A percentile compares a stretch with the other conserved stretches of the same genome.
Conservation (phyloP, 352 stramenopile species). For the Globisporangium paddicum region DNA sequence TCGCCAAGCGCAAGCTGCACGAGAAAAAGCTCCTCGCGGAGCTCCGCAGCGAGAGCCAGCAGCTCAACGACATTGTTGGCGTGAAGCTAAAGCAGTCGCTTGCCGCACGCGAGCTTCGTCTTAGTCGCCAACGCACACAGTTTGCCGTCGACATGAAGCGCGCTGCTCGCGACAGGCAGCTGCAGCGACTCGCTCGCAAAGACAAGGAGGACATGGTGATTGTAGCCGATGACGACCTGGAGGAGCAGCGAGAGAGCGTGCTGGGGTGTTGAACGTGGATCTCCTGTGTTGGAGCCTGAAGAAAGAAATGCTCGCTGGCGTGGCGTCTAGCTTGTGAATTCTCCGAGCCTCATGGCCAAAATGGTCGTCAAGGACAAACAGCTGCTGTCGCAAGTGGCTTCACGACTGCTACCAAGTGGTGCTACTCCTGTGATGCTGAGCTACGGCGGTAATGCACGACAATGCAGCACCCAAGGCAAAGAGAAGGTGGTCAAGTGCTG, state of each 20-base stretch:
- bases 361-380: no score
- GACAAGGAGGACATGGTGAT: not conserved
- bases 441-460: no score
- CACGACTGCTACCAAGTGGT: no score
- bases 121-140: constrained; percentile 2
- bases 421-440: no score
- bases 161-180: constrained; percentile 3
- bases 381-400: no score
- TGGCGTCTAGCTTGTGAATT: no score
- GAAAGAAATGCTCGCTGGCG: no score
- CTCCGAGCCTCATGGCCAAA: no score
- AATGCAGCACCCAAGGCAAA: no score
- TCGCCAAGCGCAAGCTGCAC: constrained; percentile 12
- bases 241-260: not conserved
- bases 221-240: not conserved
- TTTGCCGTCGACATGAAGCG: constrained; percentile 20
- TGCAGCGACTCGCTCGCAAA: constrained; percentile 2
- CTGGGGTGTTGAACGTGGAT: not conserved
- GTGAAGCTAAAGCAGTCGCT: not conserved
- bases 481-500: no score
- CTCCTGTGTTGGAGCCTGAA: no score
- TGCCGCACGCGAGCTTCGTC: not conserved
- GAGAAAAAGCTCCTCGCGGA: constrained; percentile 13
- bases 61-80: constrained; percentile 24
- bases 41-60: constrained; percentile 15